These are phyloP conservation scores for Aspergillus niger DNA, from an alignment of 2,329 filamentous ascomycete genomes.

Conservation along the genomic window DNA sequence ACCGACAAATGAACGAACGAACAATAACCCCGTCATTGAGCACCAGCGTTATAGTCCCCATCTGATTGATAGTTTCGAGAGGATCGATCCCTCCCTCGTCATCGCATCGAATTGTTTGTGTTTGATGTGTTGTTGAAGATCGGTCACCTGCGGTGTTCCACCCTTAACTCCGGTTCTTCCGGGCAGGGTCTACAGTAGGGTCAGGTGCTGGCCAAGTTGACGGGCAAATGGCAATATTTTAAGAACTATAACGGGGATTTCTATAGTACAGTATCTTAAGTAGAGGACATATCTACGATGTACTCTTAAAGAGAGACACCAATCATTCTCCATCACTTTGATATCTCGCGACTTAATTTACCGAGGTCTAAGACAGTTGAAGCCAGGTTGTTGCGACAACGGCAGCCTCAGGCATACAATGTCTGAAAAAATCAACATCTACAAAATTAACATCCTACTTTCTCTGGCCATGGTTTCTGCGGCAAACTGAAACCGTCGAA, in stretches of 20 bases:
- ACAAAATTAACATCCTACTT: neutral
- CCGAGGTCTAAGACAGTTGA: neutral
- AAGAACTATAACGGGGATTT: no score
- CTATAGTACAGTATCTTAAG: no score
- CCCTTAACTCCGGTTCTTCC: neutral
- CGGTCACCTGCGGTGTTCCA: neutral
- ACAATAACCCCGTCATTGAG: no score
- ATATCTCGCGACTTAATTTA: neutral
- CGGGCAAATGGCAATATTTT: no score
- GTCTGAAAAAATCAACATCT: neutral
- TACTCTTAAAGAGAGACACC: neutral
- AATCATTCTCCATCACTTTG: neutral
- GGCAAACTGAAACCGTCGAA: neutral
- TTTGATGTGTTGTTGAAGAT: neutral
- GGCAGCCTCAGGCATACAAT: neutral
- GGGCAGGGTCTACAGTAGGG: neutral
- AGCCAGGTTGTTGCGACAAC: neutral
- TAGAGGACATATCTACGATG: neutral
- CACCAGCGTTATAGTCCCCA: constrained; percentile 1
- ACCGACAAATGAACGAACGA: constrained; percentile 6
- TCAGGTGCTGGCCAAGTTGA: neutral
- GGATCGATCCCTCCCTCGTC: no score
- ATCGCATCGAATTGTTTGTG: neutral
- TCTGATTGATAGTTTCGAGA: neutral
- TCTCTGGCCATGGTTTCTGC: neutral